phyloP scores from a whole-genome alignment of 805 yeast genomes.

The Hanseniaspora hatyaiensis region DNA sequence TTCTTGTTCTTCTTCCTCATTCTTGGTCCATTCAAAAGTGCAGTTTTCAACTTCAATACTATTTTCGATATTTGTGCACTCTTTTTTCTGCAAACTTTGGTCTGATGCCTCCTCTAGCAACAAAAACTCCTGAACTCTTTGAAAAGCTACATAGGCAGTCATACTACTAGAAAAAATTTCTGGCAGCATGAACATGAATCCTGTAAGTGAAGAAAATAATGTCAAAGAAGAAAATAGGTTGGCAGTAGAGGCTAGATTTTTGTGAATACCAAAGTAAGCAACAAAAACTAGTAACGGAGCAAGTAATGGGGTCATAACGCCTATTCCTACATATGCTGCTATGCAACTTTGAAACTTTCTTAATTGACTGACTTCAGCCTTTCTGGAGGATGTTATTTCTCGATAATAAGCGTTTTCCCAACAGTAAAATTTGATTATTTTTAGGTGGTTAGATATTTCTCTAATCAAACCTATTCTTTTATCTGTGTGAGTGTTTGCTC shows the following conservation, averaged over 20 bases:
- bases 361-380: slow-evolving; percentile 44
- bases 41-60: slow-evolving; percentile 42
- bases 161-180: slow-evolving; percentile 43
- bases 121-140: slow-evolving; percentile 37
- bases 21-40: slow-evolving; percentile 44
- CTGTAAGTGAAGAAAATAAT: slow-evolving; percentile 43
- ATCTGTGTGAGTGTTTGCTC: slow-evolving; percentile 48
- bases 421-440: slow-evolving; percentile 63
- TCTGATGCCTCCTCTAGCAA: slow-evolving; percentile 30
- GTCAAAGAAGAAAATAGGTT: slow-evolving; percentile 53
- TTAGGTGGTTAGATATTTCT: slow-evolving; percentile 47
- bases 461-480: slow-evolving; percentile 45
- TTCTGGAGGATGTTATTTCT: slow-evolving; percentile 40
- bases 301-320: slow-evolving; percentile 39
- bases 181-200: slow-evolving; percentile 50
- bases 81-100: no score
- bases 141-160: slow-evolving; percentile 42
- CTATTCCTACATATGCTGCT: slow-evolving; percentile 30
- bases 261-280: slow-evolving; percentile 31
- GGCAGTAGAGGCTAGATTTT: slow-evolving; percentile 38
- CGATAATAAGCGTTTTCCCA: slow-evolving; percentile 68
- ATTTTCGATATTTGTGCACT: slow-evolving; percentile 19
- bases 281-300: slow-evolving; percentile 48
- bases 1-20: neutral
- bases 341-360: slow-evolving; percentile 48